Base-by-base conservation (phyloP, 164 flowering plant genomes). In the Sextonia rubra region DNA sequence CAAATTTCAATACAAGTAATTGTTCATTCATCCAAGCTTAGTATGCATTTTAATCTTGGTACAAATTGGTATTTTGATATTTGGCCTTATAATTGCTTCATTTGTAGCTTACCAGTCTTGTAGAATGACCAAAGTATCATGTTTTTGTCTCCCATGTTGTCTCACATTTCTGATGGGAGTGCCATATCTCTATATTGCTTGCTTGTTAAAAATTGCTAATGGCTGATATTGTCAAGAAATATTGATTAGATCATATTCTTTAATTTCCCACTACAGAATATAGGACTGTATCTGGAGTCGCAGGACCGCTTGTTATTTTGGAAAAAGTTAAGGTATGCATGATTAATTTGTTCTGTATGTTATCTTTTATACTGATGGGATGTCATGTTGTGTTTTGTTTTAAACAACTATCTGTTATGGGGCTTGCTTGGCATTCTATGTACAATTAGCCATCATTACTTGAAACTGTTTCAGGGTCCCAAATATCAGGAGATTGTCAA, bases 211-310 rank as follows among this genome's bases (percentile, higher is more conserved):
- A 52, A 17, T 52, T 60, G 18, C 64, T 61, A 61, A 14, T 24
- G 24, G 24, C 20, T 61, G 22, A 18, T 61, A 25, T 12, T 23
- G 9, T 61, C 64, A 61, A 9, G 6, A 52, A 7, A 61, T 24
- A 22, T n/a, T n/a, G 25, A 12, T 12, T 23, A n/a, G 24, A 61
- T 29, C 64, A 15, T 25, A 25, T 61, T 64, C 32, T 64, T 26
- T 29, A 27, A 44, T 25, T 78, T 61, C 23, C 17, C 23, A 55
- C 77, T 83, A 78, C 93, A 96, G 99, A 96, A 76, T 96, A 96
- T 62, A 90, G 97, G 83, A 96, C 98, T 72, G 98, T 93, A 47
- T 91, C 97, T 74, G 98, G 97, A 68, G 98, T 93, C 81, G 98
- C 98, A 47, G 99, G 99, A 64, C 99, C 99, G 11, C 84, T 96